Evolutionary conservation across 2,329 filamentous ascomycete genomes (phyloP), one percentile per base, ranked within the genome.

Genomic region (Coleophoma cylindrospora): DNA sequence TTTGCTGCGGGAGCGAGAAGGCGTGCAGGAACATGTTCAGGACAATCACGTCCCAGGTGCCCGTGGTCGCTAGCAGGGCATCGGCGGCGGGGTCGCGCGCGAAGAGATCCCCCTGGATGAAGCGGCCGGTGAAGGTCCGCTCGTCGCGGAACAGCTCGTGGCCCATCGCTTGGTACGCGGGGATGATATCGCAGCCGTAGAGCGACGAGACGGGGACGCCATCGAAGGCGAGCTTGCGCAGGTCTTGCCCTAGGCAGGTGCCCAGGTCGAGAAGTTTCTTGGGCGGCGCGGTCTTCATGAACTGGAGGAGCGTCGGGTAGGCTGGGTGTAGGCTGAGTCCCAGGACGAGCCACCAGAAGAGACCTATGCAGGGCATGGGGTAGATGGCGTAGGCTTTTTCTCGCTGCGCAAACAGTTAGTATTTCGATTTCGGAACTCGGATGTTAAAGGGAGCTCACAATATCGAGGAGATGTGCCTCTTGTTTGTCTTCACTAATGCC

Each of bases 1-100:
- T 40, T 40, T 73, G 70, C 11, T 60, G 55, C 1, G 68, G 64
- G 57, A 62, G 68, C 34, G 62, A 60, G 54, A 72, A 74, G 11
- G 74, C 58, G 46, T 75, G 73, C 45, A 74, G 67, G 58, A 74
- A 70, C 1, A 68, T 68, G 0, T 64, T 63, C 3, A 70, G 62
- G 40, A 70, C 61, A 11, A 74, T 54, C n/a, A 74, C 64, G 48
- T 73, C 67, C 3, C 70, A 61, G 14, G 63, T 58, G 11, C 66
- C 66, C 17, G 66, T 57, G 21, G 73, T 54, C 45, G 65, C 51
- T 14, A 59, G 62, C 37, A 40, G 15, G 11, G 37, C 27, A 27
- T 27, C 27, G 27, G 3, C 27, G 36, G 10, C 10, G 14, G 15
- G 4, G 1, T 15, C 34, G 50, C 52, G 14, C 57, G 1, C 53